Percentiles rank a stretch among this genome's conserved stretches.
These are phyloP conservation scores for Parietaria judaica DNA, from an alignment of 306 rosid genomes.

Conservation along the genomic window DNA sequence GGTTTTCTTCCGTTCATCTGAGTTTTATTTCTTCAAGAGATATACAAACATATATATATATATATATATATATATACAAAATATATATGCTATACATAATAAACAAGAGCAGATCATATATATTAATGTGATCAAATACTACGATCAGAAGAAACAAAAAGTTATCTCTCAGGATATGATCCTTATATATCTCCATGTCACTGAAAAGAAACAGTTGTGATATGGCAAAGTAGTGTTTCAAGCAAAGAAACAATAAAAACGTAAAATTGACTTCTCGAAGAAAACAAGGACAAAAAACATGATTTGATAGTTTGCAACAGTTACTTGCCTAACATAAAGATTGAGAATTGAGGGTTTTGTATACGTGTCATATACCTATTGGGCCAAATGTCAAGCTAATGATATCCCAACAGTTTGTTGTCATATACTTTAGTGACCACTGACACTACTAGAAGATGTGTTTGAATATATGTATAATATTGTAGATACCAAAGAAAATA, in stretches of 20 bases:
- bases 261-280: background rate
- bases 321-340: background rate
- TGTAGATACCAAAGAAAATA: no score
- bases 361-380: background rate
- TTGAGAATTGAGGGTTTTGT: background rate
- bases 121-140: no score
- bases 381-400: slow-evolving; percentile 1
- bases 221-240: slow-evolving; percentile 4
- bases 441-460: background rate
- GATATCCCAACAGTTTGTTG: background rate
- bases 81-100: no score
- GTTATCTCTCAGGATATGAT: background rate
- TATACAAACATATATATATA: no score
- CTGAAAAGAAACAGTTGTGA: background rate
- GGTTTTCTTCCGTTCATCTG: no score
- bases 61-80: no score
- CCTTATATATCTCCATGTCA: slow-evolving; percentile 6
- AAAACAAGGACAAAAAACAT: background rate
- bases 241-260: slow-evolving; percentile 8
- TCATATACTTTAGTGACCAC: background rate
- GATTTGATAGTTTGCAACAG: slow-evolving; percentile 18
- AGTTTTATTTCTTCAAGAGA: no score
- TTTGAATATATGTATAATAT: background rate
- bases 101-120: no score
- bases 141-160: background rate